These are phyloP conservation scores for Skeletonema costatum DNA, from an alignment of 108 stramenopile species.

Conservation along the genomic window DNA sequence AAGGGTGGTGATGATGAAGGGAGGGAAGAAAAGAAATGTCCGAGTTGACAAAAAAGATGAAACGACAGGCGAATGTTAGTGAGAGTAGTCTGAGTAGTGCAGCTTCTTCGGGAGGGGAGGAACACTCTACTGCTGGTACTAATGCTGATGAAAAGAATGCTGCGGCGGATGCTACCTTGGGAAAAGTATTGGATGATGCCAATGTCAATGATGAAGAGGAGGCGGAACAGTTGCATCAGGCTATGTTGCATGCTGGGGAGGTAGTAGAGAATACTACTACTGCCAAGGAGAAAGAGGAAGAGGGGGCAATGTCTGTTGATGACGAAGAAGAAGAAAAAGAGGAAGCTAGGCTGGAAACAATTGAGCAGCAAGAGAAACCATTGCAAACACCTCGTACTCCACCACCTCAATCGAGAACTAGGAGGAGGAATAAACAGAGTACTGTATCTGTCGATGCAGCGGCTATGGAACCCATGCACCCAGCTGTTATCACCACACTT, in stretches of 20 bases:
- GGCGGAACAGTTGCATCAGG: constrained; percentile 15
- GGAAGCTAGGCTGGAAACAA: constrained; percentile 7
- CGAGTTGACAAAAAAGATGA: constrained; percentile 13
- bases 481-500: constrained; percentile 53
- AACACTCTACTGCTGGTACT: neutral
- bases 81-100: neutral
- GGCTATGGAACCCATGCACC: constrained; percentile 67
- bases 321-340: constrained; percentile 12
- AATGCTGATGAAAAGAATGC: neutral
- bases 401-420: neutral
- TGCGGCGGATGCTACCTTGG: constrained; percentile 4
- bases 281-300: constrained; percentile 4
- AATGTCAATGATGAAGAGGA: constrained; percentile 33
- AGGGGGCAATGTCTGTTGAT: neutral
- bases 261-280: neutral
- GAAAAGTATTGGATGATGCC: constrained; percentile 11
- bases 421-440: neutral
- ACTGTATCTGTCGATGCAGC: constrained; percentile 22
- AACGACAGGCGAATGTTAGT: neutral
- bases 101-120: neutral
- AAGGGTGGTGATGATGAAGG: constrained; percentile 2
- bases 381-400: neutral
- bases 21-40: constrained; percentile 11
- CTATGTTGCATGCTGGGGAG: constrained; percentile 4
- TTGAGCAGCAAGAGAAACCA: constrained; percentile 2